phyloP scores from a whole-genome alignment of 768 basidiomycete genomes.

The Coprinopsis sp. region DNA sequence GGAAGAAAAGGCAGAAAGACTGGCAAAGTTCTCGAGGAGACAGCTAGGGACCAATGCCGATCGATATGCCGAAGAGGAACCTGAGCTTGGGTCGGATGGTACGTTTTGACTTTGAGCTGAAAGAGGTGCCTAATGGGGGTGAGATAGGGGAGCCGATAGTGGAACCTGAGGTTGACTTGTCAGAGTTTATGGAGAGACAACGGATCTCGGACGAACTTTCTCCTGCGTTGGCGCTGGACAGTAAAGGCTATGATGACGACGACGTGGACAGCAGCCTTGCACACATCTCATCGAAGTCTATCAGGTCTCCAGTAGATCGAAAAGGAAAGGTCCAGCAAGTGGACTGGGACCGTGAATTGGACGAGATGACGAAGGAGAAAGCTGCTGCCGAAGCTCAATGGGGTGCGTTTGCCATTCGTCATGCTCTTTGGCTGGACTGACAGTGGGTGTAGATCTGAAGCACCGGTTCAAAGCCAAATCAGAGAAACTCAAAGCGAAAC shows the following conservation, averaged over 20 bases:
- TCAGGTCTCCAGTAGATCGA: conserved; percentile 25
- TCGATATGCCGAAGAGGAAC: conserved; percentile 67
- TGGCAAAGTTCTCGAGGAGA: conserved; percentile 50
- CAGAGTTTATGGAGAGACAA: conserved; percentile 62
- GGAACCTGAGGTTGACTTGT: conserved; percentile 73
- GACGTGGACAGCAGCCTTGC: conserved; percentile 58
- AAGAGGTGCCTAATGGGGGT: background rate
- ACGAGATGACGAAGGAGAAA: conserved; percentile 65
- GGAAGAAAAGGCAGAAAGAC: conserved; percentile 47
- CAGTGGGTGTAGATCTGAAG: conserved; percentile 59
- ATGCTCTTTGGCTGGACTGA: background rate
- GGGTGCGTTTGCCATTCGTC: conserved; percentile 40
- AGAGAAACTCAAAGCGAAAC: conserved; percentile 36
- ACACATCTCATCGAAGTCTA: conserved; percentile 39
- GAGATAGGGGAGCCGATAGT: conserved; percentile 54
- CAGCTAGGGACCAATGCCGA: conserved; percentile 67
- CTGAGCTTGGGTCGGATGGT: conserved; percentile 72
- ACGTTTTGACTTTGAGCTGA: background rate
- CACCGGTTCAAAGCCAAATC: conserved; percentile 53
- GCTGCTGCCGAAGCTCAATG: conserved; percentile 68
- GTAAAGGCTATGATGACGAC: conserved; percentile 46
- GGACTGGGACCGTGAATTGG: conserved; percentile 64
- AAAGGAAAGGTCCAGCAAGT: conserved; percentile 66
- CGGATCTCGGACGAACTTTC: conserved; percentile 37
- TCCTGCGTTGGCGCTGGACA: conserved; percentile 19